Evolutionary conservation across 768 basidiomycete genomes (phyloP).

Genomic region (Calocera cornea): DNA sequence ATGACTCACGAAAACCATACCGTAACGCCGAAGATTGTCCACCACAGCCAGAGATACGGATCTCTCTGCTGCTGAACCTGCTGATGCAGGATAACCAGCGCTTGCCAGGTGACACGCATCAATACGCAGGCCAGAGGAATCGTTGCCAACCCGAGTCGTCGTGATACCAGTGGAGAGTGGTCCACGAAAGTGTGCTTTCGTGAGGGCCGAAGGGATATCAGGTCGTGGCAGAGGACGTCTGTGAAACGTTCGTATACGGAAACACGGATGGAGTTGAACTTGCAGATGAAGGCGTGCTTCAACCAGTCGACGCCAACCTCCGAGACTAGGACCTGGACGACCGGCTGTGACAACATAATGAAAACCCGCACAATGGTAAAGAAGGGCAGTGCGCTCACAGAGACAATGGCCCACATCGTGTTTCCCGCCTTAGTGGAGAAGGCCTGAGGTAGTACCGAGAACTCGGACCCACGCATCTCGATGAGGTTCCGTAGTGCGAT

Average conservation of each 20-base stretch:
- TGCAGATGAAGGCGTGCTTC: constrained; percentile 98
- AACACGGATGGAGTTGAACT: constrained; percentile 96
- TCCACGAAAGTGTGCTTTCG: constrained; percentile 77
- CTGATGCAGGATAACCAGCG: constrained; percentile 22
- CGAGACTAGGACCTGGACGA: constrained; percentile 75
- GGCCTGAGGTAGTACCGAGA: constrained; percentile 57
- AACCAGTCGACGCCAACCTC: constrained; percentile 97
- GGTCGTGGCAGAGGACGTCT: constrained; percentile 88
- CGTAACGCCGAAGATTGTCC: constrained; percentile 47
- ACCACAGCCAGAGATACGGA: constrained; percentile 23
- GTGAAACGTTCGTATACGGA: constrained; percentile 90
- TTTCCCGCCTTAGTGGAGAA: constrained; percentile 72
- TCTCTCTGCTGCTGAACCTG: neutral
- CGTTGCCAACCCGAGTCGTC: constrained; percentile 85
- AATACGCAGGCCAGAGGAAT: constrained; percentile 76
- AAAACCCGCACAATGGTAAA: neutral
- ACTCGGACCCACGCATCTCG: constrained; percentile 82
- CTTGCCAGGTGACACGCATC: constrained; percentile 28
- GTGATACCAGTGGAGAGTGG: constrained; percentile 86
- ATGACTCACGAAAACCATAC: constrained; percentile 73
- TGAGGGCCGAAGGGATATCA: constrained; percentile 39
- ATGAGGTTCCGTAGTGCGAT: constrained; percentile 92
- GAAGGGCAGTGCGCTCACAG: constrained; percentile 38
- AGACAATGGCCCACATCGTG: constrained; percentile 76
- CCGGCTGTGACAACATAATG: constrained; percentile 44